Evolutionary conservation across 495 filamentous ascomycete species (phyloP), one percentile per base, ranked within the genome.

Genomic region (Durotheca rogersii): DNA sequence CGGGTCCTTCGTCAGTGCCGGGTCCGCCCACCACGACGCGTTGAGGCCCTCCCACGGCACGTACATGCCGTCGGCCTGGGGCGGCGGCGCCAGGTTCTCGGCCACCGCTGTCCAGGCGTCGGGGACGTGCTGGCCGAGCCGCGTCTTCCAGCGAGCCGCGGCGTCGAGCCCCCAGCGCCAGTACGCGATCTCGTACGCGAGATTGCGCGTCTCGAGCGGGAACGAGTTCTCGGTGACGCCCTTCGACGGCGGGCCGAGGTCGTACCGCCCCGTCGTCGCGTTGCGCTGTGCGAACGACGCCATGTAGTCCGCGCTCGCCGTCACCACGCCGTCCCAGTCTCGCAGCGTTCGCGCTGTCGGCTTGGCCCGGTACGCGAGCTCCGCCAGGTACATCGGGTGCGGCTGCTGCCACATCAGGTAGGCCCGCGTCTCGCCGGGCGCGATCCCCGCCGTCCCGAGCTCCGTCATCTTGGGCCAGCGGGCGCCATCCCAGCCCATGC

Each of bases 401-500:
- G 69, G 69, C 43, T 73, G 70, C 39, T 73, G 70, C 70, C 70
- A 73, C 39, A 73, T 67, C 41, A 73, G 50, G 34, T 67, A 56
- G 12, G 44, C 58, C 18, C 71, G 71, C 34, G 71, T 73, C 34
- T 69, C 67, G 9, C 69, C 74, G 9, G 74, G 74, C 3, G 71
- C 72, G 42, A 62, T 68, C 21, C 68, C 57, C 18, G 73, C 73
- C 3, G 68, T 68, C 1, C 65, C 67, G 11, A 51, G 52, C 45
- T 77, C 74, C 37, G 67, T 75, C 72, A 75, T 75, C 53, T 77
- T 77, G 9, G 73, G 71, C 62, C 69, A 67, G 14, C 56, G 57
- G 12, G 72, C 71, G 0, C 72, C 74, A 1, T 56, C 49, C 56
- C 74, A 77, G 4, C 74, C 74, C 53, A 73, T 72, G 0, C 56